Base-by-base conservation (phyloP, 2,329 filamentous ascomycete genomes). In the Sclerotinia glacialis region DNA sequence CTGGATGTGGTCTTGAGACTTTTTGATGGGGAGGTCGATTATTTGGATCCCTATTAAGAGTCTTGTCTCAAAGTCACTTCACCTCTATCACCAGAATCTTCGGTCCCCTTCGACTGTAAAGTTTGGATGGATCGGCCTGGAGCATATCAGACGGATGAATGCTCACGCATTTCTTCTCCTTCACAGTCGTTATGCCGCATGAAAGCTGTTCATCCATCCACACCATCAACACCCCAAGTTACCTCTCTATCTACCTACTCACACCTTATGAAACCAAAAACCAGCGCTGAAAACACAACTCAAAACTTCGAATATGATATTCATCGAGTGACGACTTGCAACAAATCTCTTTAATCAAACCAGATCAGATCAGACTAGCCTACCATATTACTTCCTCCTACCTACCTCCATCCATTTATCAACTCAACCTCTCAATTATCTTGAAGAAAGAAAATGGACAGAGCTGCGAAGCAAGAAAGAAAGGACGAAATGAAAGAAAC, bases 1-100 rank as follows among this genome's bases (percentile, higher is more conserved):
- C 69, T 74, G 53, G 68, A 69, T 40, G 75, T 77, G n/a, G 70
- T 77, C 47, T 67, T 73, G 47, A 68, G 67, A 56, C 72, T 76
- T 52, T 76, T 76, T 65, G 55, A 58, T 16, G 74, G 74, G 28
- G 74, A 73, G 60, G 73, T 75, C 67, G 74, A 76, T 70, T 76
- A 76, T 50, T 71, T 72, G 60, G 74, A 76, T 71, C 74, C 74
- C 65, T 76, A 59, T 46, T 59, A 69, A 73, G 56, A 49, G 21
- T 56, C 37, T 62, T 59, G 49, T 64, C 65, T 69, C 64, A 63
- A 49, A 55, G 46, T 65, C 42, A 52, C 67, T 49, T 67, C 44
- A 55, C 64, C 54, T 60, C 65, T 59, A 65, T 47, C 42, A 66
- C 21, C 40, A 34, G n/a, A 23, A 53, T 46, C 28, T 61, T 58